Conservation (phyloP, 2,329 filamentous ascomycete species). For the Domatiomyces catenatus region DNA sequence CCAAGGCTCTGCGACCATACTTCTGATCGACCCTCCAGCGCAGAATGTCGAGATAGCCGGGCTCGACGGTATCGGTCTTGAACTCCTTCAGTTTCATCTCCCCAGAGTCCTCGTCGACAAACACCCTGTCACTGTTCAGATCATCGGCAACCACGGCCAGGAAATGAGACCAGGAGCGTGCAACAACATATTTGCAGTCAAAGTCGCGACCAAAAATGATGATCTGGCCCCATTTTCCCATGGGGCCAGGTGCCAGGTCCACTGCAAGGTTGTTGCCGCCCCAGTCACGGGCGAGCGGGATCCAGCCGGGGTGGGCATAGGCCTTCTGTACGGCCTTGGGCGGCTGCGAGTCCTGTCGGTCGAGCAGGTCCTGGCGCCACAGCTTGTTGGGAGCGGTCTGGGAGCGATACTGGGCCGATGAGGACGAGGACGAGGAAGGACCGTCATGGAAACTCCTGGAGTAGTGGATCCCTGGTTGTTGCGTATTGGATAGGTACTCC, state of each 20-base stretch:
- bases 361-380: slow-evolving; percentile 74
- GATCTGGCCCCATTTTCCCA: slow-evolving; percentile 87
- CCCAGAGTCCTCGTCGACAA: slow-evolving; percentile 77
- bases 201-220: slow-evolving; percentile 96
- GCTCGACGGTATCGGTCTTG: slow-evolving; percentile 75
- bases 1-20: slow-evolving; percentile 49
- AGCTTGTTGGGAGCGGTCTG: slow-evolving; percentile 26
- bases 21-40: slow-evolving; percentile 94
- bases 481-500: slow-evolving; percentile 56
- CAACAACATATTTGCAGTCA: slow-evolving; percentile 94
- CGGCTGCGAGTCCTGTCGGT: slow-evolving; percentile 77
- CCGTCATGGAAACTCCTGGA: slow-evolving; percentile 56
- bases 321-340: slow-evolving; percentile 75
- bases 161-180: slow-evolving; percentile 80
- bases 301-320: slow-evolving; percentile 90
- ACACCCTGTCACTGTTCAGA: slow-evolving; percentile 74
- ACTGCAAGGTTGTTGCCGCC: slow-evolving; percentile 94
- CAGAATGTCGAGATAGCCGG: slow-evolving; percentile 84
- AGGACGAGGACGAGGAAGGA: slow-evolving; percentile 54
- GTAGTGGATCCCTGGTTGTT: slow-evolving; percentile 41
- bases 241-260: slow-evolving; percentile 78
- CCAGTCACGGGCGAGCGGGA: slow-evolving; percentile 92
- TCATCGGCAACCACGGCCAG: slow-evolving; percentile 81
- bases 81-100: slow-evolving; percentile 91
- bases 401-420: slow-evolving; percentile 41